A percentile compares a stretch with the other conserved stretches of the same genome.
These are phyloP conservation scores for Phylloporus rhodoxanthus DNA, from an alignment of 768 basidiomycete genomes.

Conservation along the genomic window DNA sequence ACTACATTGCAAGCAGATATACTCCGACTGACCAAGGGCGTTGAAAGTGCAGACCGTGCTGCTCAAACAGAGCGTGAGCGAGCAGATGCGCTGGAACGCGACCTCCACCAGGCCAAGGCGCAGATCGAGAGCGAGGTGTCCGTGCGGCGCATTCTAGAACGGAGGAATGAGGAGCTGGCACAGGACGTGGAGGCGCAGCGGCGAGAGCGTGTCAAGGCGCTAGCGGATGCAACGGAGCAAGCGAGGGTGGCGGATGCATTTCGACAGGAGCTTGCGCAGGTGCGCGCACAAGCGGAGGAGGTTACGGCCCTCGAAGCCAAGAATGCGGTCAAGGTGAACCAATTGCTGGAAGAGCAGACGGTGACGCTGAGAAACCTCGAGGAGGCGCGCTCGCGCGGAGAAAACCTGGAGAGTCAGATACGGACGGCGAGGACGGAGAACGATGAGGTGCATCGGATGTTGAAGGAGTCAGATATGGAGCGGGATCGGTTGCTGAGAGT, in stretches of 20 bases:
- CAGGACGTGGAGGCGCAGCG: conserved; percentile 53
- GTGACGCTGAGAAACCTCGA: conserved; percentile 63
- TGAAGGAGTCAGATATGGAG: conserved; percentile 65
- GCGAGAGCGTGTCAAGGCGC: conserved; percentile 47
- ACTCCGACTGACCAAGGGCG: conserved; percentile 42
- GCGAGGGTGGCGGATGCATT: conserved; percentile 51
- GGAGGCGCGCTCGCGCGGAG: conserved; percentile 66
- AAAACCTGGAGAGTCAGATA: conserved; percentile 72
- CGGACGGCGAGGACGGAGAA: conserved; percentile 65
- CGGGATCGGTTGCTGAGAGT: conserved; percentile 70
- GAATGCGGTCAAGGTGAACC: conserved; percentile 57
- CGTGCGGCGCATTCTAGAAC: conserved; percentile 59
- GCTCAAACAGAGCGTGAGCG: conserved; percentile 43
- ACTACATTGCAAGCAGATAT: conserved; percentile 51
- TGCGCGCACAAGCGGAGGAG: conserved; percentile 58
- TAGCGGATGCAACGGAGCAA: conserved; percentile 66
- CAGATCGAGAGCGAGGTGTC: conserved; percentile 60
- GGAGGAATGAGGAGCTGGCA: conserved; percentile 53
- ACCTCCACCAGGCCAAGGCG: conserved; percentile 54
- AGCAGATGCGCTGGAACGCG: conserved; percentile 54
- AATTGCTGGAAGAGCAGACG: conserved; percentile 73
- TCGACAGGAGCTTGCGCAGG: conserved; percentile 58
- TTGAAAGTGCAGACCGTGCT: conserved; percentile 37
- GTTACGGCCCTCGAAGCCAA: conserved; percentile 61
- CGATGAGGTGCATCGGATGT: conserved; percentile 54